A percentile compares a stretch with the other conserved stretches of the same genome.
Conservation (phyloP, 257 asterid genomes). For the Lycium barbarum region DNA sequence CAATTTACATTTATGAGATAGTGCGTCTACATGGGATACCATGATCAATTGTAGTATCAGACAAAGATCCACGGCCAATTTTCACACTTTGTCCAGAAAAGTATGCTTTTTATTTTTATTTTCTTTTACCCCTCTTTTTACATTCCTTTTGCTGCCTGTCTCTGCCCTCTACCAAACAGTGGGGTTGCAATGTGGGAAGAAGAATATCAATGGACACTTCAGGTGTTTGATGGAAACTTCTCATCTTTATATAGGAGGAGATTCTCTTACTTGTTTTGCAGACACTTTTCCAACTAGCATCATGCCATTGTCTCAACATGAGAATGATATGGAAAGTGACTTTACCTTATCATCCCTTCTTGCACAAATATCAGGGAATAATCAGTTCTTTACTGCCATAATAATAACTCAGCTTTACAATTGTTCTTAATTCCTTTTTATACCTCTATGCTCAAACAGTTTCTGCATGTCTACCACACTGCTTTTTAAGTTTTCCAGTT, state of each 20-base stretch:
- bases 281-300: conserved; percentile 33
- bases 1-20: not conserved
- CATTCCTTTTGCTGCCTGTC: not conserved
- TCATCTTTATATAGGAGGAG: conserved; percentile 26
- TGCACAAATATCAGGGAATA: conserved; percentile 42
- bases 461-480: conserved; percentile 32
- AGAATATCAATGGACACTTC: conserved; percentile 10
- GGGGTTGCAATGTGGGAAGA: conserved; percentile 14
- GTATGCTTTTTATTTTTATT: not conserved
- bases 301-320: conserved; percentile 43
- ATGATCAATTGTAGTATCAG: not conserved
- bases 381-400: conserved; percentile 26
- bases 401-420: conserved; percentile 12
- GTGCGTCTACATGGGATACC: not conserved
- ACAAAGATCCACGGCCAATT: not conserved
- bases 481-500: not conserved
- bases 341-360: conserved; percentile 33
- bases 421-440: conserved; percentile 27
- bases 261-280: conserved; percentile 28
- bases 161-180: not conserved
- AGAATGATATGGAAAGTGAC: conserved; percentile 47
- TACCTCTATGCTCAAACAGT: conserved; percentile 29
- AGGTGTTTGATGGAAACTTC: conserved; percentile 23
- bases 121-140: not conserved
- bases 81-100: not conserved